Evolutionary conservation across 345 rosid genomes (phyloP), one percentile per base, ranked within the genome.

Genomic region (Psidium guajava): DNA sequence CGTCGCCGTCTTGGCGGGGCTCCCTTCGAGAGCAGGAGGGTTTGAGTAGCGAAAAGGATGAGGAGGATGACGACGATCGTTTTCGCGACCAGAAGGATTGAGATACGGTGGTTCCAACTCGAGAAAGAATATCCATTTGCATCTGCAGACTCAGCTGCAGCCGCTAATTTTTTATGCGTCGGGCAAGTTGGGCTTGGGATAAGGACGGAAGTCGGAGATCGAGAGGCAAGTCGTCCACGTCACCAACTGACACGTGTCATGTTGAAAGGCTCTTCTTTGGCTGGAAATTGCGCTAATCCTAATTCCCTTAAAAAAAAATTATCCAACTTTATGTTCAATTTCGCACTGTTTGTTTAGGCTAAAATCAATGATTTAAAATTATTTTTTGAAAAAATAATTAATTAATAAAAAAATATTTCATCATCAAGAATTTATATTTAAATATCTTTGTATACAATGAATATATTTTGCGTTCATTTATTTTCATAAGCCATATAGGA

Each of bases 1-100:
- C 57, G 84, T 5, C 89, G 89, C 87, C 94, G 84, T 74, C 89
- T 86, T 82, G 83, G 25, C 58, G 85, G 22, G 94, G 75, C 27
- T 87, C 88, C 59, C 83, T 83, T 53, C 86, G 86, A 54, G 96
- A 92, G 82, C 95, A 93, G 84, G 87, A 85, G 87, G 91, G 88
- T 84, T 53, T 89, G 61, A 82, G 80, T 32, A 85, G 87, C 80
- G 80, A 69, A 13, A 36, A 69, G 47, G 80, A 36, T 69, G 80
- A 69, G 47, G 47, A 10, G 18, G 80, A 36, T 4, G 80, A 64
- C 75, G 44, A 64, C 55, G 21, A 18, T 16, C 44, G 80, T 42
- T 9, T 36, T 36, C 47, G 25, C 80, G 80, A 69, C 80, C 47
- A 69, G 80, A 32, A 69, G 80, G 80, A 69, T 69, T 36, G 80